Evolutionary conservation across 2,329 filamentous ascomycete species (phyloP), one percentile per base, ranked within the genome.

Genomic region (Graphilbum fragrans): DNA sequence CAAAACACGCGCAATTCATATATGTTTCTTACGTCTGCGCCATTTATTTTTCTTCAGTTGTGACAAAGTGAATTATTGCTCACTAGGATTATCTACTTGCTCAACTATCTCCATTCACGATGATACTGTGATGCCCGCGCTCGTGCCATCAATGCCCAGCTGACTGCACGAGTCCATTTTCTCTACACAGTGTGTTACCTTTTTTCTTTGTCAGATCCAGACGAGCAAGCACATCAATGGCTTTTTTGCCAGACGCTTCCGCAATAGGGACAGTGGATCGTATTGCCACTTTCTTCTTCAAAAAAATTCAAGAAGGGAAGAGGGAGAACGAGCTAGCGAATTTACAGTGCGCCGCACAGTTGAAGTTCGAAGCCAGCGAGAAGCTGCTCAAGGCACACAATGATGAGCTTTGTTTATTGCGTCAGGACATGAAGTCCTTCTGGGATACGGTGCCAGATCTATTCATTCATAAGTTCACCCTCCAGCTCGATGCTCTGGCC

Each of bases 321-420:
- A 43, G 39, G 5, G 38, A 47, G 4, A 42, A 19, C 36, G 38
- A 41, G 1, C 22, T 50, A 5, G n/a, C 38, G 2, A 23, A 25
- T 3, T 22, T 48, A 8, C 41, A 48, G 32, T 43, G 40, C 22
- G 38, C 25, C 0, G 42, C 46, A 2, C 44, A 47, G 35, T 32
- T 43, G 29, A 45, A 45, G 27, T 47, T 50, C n/a, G 45, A 44
- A 12, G 41, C 44, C 12, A 18, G 43, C 2, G 45, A 50, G n/a
- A 47, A 43, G 29, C 21, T 31, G 7, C 36, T 49, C 8, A 18
- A 33, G 10, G 41, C 44, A 19, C 47, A 49, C 11, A 17, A 41
- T 3, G 18, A 21, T 3, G 27, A 25, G 10, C 18, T 47, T 4
- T 17, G 32, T 2, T 12, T 31, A 3, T 22, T 50, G 5, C 43